These are phyloP conservation scores for Fusarium pseudoanthophilum DNA, from an alignment of 2,329 filamentous ascomycete species.

Conservation along the genomic window DNA sequence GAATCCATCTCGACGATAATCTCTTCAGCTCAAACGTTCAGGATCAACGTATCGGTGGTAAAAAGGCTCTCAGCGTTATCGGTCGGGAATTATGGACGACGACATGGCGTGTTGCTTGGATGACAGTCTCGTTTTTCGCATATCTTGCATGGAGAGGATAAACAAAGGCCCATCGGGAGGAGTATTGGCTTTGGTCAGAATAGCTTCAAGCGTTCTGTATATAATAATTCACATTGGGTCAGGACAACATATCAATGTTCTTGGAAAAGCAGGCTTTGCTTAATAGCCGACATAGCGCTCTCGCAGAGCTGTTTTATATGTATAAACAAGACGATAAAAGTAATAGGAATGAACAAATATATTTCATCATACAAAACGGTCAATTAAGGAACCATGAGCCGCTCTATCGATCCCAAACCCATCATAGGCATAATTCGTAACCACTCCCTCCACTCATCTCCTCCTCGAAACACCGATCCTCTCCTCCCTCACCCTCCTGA, in stretches of 20 bases:
- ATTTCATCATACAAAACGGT: background rate
- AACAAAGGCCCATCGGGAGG: background rate
- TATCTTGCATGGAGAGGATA: slow-evolving; percentile 71
- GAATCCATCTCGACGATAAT: slow-evolving; percentile 64
- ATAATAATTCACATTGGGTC: slow-evolving; percentile 3
- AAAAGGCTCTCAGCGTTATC: slow-evolving; percentile 57
- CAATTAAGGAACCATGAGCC: background rate
- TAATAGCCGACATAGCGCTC: slow-evolving; percentile 23
- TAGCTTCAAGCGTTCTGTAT: slow-evolving; percentile 4
- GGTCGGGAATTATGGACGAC: slow-evolving; percentile 70
- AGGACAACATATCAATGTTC: background rate
- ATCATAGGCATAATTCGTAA: background rate
- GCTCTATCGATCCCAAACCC: background rate
- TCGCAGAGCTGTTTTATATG: slow-evolving; percentile 28
- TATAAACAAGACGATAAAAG: slow-evolving; percentile 17
- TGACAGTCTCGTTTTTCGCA: slow-evolving; percentile 72
- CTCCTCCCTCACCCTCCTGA: slow-evolving; percentile 51
- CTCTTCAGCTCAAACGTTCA: slow-evolving; percentile 55
- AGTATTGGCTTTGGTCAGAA: background rate
- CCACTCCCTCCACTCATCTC: slow-evolving; percentile 5
- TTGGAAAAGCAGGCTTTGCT: slow-evolving; percentile 13
- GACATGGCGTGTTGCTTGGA: slow-evolving; percentile 70
- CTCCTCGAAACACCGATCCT: slow-evolving; percentile 51
- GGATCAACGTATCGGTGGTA: slow-evolving; percentile 42
- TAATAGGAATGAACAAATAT: slow-evolving; percentile 20